phyloP scores from a whole-genome alignment of 345 rosid genomes.

The Rubroshorea leprosula region DNA sequence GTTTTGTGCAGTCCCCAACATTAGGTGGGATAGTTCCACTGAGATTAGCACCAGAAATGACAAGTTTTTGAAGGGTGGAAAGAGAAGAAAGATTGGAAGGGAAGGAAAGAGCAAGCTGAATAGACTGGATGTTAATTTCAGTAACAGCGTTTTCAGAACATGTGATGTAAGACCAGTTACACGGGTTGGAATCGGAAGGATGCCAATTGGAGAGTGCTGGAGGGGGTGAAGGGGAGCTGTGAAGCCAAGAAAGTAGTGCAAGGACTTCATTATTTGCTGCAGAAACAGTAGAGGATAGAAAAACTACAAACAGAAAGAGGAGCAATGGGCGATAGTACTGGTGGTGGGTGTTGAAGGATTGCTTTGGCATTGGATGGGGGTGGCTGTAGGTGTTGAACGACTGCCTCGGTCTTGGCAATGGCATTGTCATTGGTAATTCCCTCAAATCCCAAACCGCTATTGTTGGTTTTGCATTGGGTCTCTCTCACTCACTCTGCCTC shows the following conservation, averaged over 20 bases:
- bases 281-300: slow-evolving; percentile 17
- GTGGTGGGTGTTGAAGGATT: slow-evolving; percentile 18
- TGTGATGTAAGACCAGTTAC: slow-evolving; percentile 57
- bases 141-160: slow-evolving; percentile 49
- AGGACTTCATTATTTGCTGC: slow-evolving; percentile 41
- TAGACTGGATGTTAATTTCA: slow-evolving; percentile 50
- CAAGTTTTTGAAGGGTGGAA: slow-evolving; percentile 43
- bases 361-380: slow-evolving; percentile 19
- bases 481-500: slow-evolving; percentile 25
- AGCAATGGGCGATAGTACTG: slow-evolving; percentile 15
- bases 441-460: slow-evolving; percentile 59
- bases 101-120: slow-evolving; percentile 49
- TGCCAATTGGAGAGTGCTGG: slow-evolving; percentile 47
- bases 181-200: slow-evolving; percentile 55
- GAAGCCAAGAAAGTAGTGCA: slow-evolving; percentile 51
- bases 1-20: slow-evolving; percentile 40
- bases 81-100: slow-evolving; percentile 52
- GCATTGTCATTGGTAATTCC: slow-evolving; percentile 49
- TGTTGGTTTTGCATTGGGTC: slow-evolving; percentile 57
- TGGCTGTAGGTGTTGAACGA: slow-evolving; percentile 23
- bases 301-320: slow-evolving; percentile 22
- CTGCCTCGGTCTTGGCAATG: slow-evolving; percentile 56
- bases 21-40: slow-evolving; percentile 56
- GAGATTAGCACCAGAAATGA: slow-evolving; percentile 55
- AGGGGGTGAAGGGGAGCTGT: slow-evolving; percentile 32